These are phyloP conservation scores for Paramecium sexaurelia DNA, from an alignment of 73 alveolate species.

Conservation along the genomic window DNA sequence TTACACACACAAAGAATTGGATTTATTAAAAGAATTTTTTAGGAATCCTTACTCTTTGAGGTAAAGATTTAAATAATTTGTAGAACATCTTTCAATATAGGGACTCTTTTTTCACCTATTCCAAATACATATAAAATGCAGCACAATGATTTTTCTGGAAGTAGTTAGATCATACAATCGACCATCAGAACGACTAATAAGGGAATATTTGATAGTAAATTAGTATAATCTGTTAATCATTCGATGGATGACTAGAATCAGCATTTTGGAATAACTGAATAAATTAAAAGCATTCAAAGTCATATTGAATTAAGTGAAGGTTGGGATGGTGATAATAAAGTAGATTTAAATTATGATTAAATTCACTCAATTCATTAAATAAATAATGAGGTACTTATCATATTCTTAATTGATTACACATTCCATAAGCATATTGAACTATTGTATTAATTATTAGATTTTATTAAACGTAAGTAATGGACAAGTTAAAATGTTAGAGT, in stretches of 20 bases:
- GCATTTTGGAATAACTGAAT: slow-evolving; percentile 1
- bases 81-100: slow-evolving; percentile 17
- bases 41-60: neutral
- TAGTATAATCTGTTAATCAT: neutral
- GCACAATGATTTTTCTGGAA: slow-evolving; percentile 38
- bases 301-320: neutral
- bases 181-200: neutral
- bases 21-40: neutral
- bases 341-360: slow-evolving; percentile 9
- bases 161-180: neutral
- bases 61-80: neutral
- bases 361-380: neutral
- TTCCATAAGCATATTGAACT: neutral
- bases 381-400: slow-evolving; percentile 20
- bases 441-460: neutral
- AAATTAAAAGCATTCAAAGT: slow-evolving; percentile 17
- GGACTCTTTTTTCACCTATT: slow-evolving; percentile 5
- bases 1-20: neutral
- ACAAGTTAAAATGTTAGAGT: neutral
- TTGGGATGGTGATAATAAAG: slow-evolving; percentile 27
- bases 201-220: slow-evolving; percentile 46
- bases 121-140: slow-evolving; percentile 3
- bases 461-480: neutral
- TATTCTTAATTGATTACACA: neutral
- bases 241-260: neutral